Evolutionary conservation across 192 early-diverging fungal genomes (phyloP), one percentile per base, ranked within the genome.

Genomic region (Endogone sp.): DNA sequence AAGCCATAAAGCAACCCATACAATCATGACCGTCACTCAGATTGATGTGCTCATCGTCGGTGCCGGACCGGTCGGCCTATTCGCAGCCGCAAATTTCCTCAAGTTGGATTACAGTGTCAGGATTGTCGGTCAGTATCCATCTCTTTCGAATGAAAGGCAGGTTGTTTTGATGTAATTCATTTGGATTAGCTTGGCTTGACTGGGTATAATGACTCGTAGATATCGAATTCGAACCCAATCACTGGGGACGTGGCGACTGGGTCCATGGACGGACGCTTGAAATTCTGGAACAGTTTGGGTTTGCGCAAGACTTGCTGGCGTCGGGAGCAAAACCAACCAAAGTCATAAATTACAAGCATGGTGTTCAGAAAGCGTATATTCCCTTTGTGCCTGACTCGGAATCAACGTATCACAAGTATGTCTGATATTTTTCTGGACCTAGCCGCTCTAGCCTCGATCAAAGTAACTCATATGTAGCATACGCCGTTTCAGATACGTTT

Each of bases 201-300:
- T n/a, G n/a, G n/a, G n/a, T n/a, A n/a, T n/a, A n/a, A n/a, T n/a
- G n/a, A n/a, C n/a, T n/a, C n/a, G n/a, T 24, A 74, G 73, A 74
- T 66, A 65, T 74, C 25, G 73, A 74, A 60, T 65, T 64, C 27
- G 67, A 70, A 16, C 73, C 73, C 13, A 69, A 69, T 22, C 73
- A 74, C 24, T 74, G 73, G 73, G 73, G 73, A 28, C 26, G 73
- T 29, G 73, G 73, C 27, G 73, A 75, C 21, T 71, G 69, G 68
- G 63, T 71, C 11, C 68, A 75, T n/a, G 74, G 74, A 2, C 63
- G 68, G 32, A 75, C 74, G 8, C 56, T 75, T 24, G 69, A 70
- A 66, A 56, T 75, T 21, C 58, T 75, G 11, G 69, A 70, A 20
- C 30, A 26, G 22, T 68, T 66, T 9, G 69, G 74, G 2, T 28